Evolutionary conservation across 1,284 basidiomycete species (phyloP).

Genomic region (Ustilago lituana): DNA sequence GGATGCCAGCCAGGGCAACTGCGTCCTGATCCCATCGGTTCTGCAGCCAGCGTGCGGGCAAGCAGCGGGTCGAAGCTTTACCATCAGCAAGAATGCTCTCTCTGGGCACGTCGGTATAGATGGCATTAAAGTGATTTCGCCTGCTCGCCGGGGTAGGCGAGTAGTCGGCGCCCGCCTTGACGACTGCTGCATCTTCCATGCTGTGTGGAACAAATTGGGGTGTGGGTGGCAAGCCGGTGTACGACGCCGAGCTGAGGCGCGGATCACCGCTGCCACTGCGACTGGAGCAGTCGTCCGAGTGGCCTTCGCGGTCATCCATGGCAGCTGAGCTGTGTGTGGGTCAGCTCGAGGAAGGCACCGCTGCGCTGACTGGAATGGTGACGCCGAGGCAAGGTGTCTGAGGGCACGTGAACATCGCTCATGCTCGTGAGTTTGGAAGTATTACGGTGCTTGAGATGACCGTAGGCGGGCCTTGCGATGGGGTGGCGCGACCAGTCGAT

Average conservation of each 20-base stretch:
- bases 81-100: slow-evolving; percentile 16
- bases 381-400: slow-evolving; percentile 24
- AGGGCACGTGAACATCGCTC: slow-evolving; percentile 27
- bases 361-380: slow-evolving; percentile 17
- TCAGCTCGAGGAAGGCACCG: slow-evolving; percentile 12
- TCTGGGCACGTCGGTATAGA: slow-evolving; percentile 7
- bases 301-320: slow-evolving; percentile 39
- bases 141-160: slow-evolving; percentile 35
- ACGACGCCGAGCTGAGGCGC: slow-evolving; percentile 53
- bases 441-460: slow-evolving; percentile 10
- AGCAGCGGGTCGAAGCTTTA: slow-evolving; percentile 18
- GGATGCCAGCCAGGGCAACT: slow-evolving; percentile 9
- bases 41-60: slow-evolving; percentile 37
- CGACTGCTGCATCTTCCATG: slow-evolving; percentile 18
- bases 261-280: slow-evolving; percentile 49
- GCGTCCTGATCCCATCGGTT: slow-evolving; percentile 36
- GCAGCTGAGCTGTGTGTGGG: slow-evolving; percentile 17
- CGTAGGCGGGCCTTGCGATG: slow-evolving; percentile 18
- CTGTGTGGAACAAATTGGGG: slow-evolving; percentile 47
- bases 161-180: slow-evolving; percentile 6
- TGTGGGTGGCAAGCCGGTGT: slow-evolving; percentile 56
- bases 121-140: slow-evolving; percentile 7
- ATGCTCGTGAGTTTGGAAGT: slow-evolving; percentile 34
- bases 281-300: slow-evolving; percentile 45
- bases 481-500: slow-evolving; percentile 35